Conservation (phyloP, 1,139 yeast species). For the Hanseniaspora gamundiae region DNA sequence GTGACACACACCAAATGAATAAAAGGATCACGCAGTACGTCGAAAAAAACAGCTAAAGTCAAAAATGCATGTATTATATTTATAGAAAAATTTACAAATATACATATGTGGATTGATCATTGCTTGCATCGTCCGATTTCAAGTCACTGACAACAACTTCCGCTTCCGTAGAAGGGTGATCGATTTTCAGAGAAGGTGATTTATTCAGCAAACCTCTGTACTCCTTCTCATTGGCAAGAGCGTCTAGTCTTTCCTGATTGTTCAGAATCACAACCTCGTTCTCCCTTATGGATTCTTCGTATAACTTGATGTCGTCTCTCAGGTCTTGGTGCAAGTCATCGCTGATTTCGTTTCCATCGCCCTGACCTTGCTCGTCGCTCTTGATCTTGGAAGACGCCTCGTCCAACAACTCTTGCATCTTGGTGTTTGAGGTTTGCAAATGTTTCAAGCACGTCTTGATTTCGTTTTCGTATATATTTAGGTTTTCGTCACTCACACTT, state of each 20-base stretch:
- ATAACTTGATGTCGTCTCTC: neutral
- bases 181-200: neutral
- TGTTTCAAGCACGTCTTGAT: neutral
- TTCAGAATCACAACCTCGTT: neutral
- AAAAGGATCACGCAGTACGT: neutral
- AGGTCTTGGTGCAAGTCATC: neutral
- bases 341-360: neutral
- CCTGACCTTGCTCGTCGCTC: neutral
- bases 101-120: neutral
- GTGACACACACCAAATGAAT: no score
- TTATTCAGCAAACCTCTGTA: neutral
- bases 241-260: neutral
- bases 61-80: neutral
- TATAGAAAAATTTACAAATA: neutral
- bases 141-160: neutral
- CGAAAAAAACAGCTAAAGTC: neutral
- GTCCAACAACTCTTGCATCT: neutral
- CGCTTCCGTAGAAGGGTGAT: neutral
- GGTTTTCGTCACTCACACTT: neutral
- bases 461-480: neutral
- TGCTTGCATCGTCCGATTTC: neutral
- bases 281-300: slow-evolving; percentile 1
- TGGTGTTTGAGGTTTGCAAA: neutral
- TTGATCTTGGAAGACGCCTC: neutral
- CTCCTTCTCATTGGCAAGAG: neutral